phyloP scores from a whole-genome alignment of 2,329 filamentous ascomycete genomes.

The Ceratocystis harringtonii region DNA sequence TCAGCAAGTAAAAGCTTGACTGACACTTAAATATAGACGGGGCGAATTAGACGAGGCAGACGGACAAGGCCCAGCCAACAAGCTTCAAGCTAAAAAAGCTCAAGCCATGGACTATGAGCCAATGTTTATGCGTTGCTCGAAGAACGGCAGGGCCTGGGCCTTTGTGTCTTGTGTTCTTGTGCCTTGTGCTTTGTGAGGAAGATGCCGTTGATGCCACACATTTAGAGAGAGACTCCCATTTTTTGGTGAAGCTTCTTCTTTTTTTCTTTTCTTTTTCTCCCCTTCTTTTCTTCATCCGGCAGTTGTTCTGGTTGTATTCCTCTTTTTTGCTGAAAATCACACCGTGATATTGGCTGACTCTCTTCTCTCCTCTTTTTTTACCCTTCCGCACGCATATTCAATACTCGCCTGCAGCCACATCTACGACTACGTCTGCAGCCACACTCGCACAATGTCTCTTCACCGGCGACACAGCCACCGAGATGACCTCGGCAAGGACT shows the following conservation, averaged over 20 bases:
- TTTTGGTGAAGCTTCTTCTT: not conserved
- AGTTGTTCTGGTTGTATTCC: not conserved
- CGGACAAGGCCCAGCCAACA: not conserved
- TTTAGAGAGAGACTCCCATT: constrained; percentile 1
- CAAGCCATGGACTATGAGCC: not conserved
- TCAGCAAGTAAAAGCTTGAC: not conserved
- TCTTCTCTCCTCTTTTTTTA: not conserved
- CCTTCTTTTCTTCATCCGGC: not conserved
- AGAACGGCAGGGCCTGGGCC: too few species aligned
- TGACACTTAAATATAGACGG: not conserved
- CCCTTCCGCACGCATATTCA: not conserved
- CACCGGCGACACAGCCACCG: constrained; percentile 1
- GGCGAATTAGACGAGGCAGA: constrained; percentile 1
- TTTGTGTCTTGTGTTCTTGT: too few species aligned
- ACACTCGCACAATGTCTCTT: not conserved
- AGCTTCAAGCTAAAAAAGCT: constrained; percentile 4
- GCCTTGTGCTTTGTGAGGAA: too few species aligned
- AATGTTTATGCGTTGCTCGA: not conserved
- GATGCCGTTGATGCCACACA: not conserved
- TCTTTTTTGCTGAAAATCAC: not conserved
- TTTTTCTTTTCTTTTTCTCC: not conserved
- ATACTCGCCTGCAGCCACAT: not conserved
- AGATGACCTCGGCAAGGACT: not conserved
- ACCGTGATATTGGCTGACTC: not conserved
- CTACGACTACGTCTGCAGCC: too few species aligned